Evolutionary conservation across 164 flowering plant species (phyloP).

Genomic region (Dillenia suffruticosa): DNA sequence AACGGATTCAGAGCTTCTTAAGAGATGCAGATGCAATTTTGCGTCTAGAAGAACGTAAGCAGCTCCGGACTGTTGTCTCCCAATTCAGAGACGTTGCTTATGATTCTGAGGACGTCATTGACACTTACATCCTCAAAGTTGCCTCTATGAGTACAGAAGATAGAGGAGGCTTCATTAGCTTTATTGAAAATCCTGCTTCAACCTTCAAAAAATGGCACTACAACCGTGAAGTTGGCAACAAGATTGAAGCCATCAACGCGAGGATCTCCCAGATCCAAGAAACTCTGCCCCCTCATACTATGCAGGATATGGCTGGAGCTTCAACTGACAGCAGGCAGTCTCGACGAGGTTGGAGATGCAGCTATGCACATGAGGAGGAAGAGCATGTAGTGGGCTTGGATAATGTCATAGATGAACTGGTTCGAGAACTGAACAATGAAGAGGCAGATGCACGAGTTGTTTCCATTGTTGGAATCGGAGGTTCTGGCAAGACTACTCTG

Average conservation of each 20-base stretch:
- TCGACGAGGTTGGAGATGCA: background rate
- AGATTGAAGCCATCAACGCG: too few species aligned
- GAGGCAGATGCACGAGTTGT: background rate
- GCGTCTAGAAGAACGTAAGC: background rate
- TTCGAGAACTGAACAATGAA: background rate
- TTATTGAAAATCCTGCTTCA: too few species aligned
- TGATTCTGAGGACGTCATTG: too few species aligned
- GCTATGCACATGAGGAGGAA: background rate
- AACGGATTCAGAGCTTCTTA: background rate
- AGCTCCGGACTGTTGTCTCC: background rate
- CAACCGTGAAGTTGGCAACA: too few species aligned
- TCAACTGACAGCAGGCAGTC: background rate
- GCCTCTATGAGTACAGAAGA: too few species aligned
- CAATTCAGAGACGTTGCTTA: background rate
- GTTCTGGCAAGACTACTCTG: background rate
- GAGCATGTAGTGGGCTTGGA: background rate
- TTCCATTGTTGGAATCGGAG: background rate
- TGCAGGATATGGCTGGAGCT: too few species aligned
- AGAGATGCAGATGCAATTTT: slow-evolving; percentile 1
- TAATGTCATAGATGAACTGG: background rate
- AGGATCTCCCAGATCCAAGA: too few species aligned
- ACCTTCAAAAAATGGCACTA: too few species aligned
- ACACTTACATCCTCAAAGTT: background rate
- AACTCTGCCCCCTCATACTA: too few species aligned
- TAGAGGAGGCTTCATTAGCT: too few species aligned